Conservation (phyloP, 108 stramenopile species). For the Ochromonas danica region DNA sequence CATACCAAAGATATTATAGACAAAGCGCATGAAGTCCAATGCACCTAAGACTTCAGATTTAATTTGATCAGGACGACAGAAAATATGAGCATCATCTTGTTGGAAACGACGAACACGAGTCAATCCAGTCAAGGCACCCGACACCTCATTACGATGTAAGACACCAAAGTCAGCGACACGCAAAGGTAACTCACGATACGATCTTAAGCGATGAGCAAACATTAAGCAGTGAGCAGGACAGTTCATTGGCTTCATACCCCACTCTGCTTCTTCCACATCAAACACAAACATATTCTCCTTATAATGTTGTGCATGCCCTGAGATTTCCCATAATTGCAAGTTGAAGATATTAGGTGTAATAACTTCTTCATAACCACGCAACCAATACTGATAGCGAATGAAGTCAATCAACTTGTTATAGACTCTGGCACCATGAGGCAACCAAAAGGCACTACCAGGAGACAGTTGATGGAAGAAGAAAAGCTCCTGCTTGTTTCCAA, state of each 20-base stretch:
- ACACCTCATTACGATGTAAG: constrained; percentile 93
- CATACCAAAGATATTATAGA: constrained; percentile 97
- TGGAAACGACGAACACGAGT: constrained; percentile 98
- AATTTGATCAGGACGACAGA: constrained; percentile 94
- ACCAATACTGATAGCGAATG: constrained; percentile 88
- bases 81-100: constrained; percentile 99
- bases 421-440: constrained; percentile 95
- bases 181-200: constrained; percentile 94
- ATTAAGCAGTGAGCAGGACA: constrained; percentile 99
- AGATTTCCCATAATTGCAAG: constrained; percentile 91
- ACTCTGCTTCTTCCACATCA: constrained; percentile 85
- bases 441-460: constrained; percentile 95
- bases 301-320: constrained; percentile 98
- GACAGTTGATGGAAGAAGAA: constrained; percentile 94
- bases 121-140: constrained; percentile 89
- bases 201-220: constrained; percentile 82
- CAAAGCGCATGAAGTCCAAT: constrained; percentile 93
- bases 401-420: constrained; percentile 89
- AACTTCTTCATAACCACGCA: constrained; percentile 93
- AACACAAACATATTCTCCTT: constrained; percentile 94
- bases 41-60: constrained; percentile 82
- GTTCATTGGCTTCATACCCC: constrained; percentile 99
- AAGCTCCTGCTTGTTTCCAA: constrained; percentile 88
- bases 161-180: constrained; percentile 98
- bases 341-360: constrained; percentile 98